phyloP scores from a whole-genome alignment of 2,329 filamentous ascomycete genomes.

The Penicillium fuscoglaucum region DNA sequence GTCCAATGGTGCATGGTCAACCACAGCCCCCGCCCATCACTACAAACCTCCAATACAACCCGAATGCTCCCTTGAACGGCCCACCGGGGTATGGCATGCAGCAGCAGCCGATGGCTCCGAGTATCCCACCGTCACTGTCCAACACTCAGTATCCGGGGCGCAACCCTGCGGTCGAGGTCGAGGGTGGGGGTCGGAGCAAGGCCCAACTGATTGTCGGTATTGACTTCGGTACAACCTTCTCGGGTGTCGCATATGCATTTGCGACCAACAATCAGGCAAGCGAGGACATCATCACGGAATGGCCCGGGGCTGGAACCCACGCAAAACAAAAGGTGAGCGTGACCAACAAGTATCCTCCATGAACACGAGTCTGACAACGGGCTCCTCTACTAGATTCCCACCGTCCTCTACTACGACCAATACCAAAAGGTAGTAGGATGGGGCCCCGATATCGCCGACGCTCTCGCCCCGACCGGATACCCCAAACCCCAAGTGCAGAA shows the following conservation, averaged over 20 bases:
- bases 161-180: slow-evolving; percentile 64
- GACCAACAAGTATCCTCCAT: neutral
- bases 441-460: slow-evolving; percentile 97
- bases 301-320: slow-evolving; percentile 95
- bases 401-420: slow-evolving; percentile 99
- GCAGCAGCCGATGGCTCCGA: slow-evolving; percentile 31
- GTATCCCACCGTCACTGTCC: slow-evolving; percentile 28
- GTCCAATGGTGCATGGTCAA: slow-evolving; percentile 52
- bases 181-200: slow-evolving; percentile 86
- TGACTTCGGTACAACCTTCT: slow-evolving; percentile 98
- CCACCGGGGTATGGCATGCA: slow-evolving; percentile 50
- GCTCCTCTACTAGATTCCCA: slow-evolving; percentile 67
- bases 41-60: slow-evolving; percentile 53
- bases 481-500: slow-evolving; percentile 98
- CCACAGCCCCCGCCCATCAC: slow-evolving; percentile 56
- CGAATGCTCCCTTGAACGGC: slow-evolving; percentile 37
- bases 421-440: slow-evolving; percentile 99
- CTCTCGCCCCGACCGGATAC: slow-evolving; percentile 92
- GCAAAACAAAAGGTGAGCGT: slow-evolving; percentile 89
- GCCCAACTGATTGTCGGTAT: slow-evolving; percentile 98
- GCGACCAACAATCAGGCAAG: slow-evolving; percentile 96
- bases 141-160: slow-evolving; percentile 33
- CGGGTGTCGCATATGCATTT: slow-evolving; percentile 88
- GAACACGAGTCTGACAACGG: neutral
- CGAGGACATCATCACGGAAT: slow-evolving; percentile 98